phyloP scores from a whole-genome alignment of 345 rosid species.

The Laguncularia racemosa region DNA sequence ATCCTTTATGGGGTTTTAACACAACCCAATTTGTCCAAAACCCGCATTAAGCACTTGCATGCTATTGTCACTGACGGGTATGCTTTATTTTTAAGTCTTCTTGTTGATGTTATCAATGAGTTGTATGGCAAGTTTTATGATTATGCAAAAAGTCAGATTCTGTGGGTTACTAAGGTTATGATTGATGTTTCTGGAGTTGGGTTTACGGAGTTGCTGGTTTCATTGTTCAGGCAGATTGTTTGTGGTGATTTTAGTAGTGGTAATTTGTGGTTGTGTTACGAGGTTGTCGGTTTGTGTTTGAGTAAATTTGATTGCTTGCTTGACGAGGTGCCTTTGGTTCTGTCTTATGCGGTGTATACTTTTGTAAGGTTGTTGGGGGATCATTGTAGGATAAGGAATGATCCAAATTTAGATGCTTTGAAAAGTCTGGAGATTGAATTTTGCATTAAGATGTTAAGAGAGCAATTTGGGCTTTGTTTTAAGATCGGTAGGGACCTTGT shows the following conservation, averaged over 20 bases:
- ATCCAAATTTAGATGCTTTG: slow-evolving; percentile 30
- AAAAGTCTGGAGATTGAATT: slow-evolving; percentile 53
- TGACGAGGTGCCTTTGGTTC: slow-evolving; percentile 43
- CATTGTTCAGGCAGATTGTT: slow-evolving; percentile 50
- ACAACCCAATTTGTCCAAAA: slow-evolving; percentile 34
- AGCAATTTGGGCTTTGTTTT: slow-evolving; percentile 46
- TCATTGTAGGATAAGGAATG: slow-evolving; percentile 42
- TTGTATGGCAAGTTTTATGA: slow-evolving; percentile 50
- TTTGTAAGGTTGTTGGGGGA: slow-evolving; percentile 64
- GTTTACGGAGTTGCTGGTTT: slow-evolving; percentile 38
- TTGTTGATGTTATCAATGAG: slow-evolving; percentile 36
- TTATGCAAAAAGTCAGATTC: slow-evolving; percentile 41
- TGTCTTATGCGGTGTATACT: slow-evolving; percentile 56
- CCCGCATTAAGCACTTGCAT: slow-evolving; percentile 58
- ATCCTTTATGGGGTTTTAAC: slow-evolving; percentile 53
- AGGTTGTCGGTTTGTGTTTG: slow-evolving; percentile 39
- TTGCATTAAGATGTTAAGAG: slow-evolving; percentile 73
- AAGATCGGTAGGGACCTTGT: slow-evolving; percentile 73
- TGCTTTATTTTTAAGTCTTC: slow-evolving; percentile 40
- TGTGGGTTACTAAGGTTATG: slow-evolving; percentile 66
- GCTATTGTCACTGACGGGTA: slow-evolving; percentile 71
- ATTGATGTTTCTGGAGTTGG: slow-evolving; percentile 55
- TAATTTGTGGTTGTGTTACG: slow-evolving; percentile 75
- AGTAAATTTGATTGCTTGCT: slow-evolving; percentile 49
- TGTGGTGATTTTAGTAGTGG: slow-evolving; percentile 67